phyloP scores from a whole-genome alignment of 2,329 filamentous ascomycete genomes.

The Ceratocystis variospora region DNA sequence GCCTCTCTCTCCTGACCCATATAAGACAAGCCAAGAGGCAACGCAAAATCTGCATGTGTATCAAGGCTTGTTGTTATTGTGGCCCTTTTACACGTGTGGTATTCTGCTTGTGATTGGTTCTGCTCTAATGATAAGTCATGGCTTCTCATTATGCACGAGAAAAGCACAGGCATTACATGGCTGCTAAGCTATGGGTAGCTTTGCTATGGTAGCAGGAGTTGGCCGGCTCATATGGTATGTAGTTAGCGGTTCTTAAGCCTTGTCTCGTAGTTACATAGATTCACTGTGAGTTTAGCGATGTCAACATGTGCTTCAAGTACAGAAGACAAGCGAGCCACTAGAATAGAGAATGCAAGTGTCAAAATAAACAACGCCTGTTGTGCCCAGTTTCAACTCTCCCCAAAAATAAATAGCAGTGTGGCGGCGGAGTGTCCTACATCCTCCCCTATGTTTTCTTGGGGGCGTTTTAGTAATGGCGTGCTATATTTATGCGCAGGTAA shows the following conservation, averaged over 20 bases:
- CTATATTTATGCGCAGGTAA: not conserved
- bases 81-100: too few species aligned
- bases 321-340: not conserved
- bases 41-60: not conserved
- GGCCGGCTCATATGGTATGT: too few species aligned
- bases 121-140: too few species aligned
- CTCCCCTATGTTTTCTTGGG: not conserved
- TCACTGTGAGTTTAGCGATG: too few species aligned
- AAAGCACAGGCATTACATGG: too few species aligned
- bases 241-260: too few species aligned
- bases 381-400: not conserved
- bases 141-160: too few species aligned
- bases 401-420: not conserved
- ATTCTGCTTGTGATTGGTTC: too few species aligned
- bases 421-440: not conserved
- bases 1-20: not conserved
- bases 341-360: not conserved
- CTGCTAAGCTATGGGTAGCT: too few species aligned
- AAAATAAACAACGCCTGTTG: not conserved
- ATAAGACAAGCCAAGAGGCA: not conserved
- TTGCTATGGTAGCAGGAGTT: too few species aligned
- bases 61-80: too few species aligned
- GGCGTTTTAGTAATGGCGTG: not conserved
- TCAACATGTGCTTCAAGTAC: not conserved
- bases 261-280: too few species aligned